Base-by-base conservation (phyloP, 495 filamentous ascomycete species). In the Pyrenula aspistea region DNA sequence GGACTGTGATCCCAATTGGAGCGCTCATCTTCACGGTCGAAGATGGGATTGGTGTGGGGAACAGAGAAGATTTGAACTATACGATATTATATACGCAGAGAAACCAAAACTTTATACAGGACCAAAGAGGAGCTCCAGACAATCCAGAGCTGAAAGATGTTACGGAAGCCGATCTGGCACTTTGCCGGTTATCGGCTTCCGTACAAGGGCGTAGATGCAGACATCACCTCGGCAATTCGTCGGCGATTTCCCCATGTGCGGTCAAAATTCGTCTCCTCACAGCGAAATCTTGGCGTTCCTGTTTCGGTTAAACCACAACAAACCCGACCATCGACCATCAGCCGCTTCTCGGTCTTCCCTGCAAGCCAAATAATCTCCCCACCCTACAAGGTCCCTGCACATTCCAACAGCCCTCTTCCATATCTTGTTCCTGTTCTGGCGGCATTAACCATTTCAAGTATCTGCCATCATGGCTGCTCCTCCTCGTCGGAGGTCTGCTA, bases 21-120 rank as follows among this genome's bases (percentile, higher is more conserved):
- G 64, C 58, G 50, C 57, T 63, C 63, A 65, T 67, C n/a, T 10
- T 58, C n/a, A n/a, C n/a, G n/a, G n/a, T n/a, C n/a, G n/a, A n/a
- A n/a, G n/a, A n/a, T n/a, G n/a, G n/a, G n/a, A n/a, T n/a, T n/a
- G n/a, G n/a, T n/a, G n/a, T n/a, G n/a, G n/a, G n/a, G n/a, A n/a
- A n/a, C n/a, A n/a, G n/a, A n/a, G n/a, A n/a, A n/a, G n/a, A n/a
- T n/a, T n/a, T n/a, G n/a, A n/a, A n/a, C n/a, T n/a, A n/a, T n/a
- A n/a, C n/a, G n/a, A n/a, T n/a, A n/a, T n/a, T n/a, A n/a, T n/a
- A n/a, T n/a, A n/a, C n/a, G n/a, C n/a, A n/a, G n/a, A n/a, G n/a
- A n/a, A n/a, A n/a, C n/a, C n/a, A n/a, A n/a, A n/a, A n/a, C n/a
- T n/a, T n/a, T n/a, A n/a, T n/a, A n/a, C n/a, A n/a, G n/a, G n/a